Base-by-base conservation (phyloP, 371 early-diverging fungal genomes). In the Circinella umbellata region DNA sequence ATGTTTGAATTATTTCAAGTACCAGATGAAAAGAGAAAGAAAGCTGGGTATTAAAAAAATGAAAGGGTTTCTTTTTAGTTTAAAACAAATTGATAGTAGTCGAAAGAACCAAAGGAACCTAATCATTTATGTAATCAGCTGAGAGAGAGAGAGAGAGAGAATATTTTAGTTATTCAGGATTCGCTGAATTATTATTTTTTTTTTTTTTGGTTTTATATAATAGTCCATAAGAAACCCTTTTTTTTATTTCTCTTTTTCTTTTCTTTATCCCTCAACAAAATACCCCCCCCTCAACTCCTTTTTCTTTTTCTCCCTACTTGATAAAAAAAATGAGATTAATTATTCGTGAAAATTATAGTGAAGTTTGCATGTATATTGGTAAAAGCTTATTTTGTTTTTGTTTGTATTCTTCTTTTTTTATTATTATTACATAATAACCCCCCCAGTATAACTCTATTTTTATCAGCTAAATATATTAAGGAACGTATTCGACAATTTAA, bases 401-500 rank as follows among this genome's bases (percentile, higher is more conserved):
- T 11, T 9, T 42, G 42, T 11, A 11, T 42, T 42, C 42, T 9
- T 42, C 39, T 39, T 39, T 6, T 39, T 6, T 39, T 10, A 39
- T 39, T 39, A 39, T 39, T 42, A 42, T 27, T 27, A 27, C 27
- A 27, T 27, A 27, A 27, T 27, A 27, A 27, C 27, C 27, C 27
- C n/a, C n/a, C n/a, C n/a, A n/a, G 3, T 11, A 11, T 42, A 9
- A 42, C 11, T 42, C 42, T 42, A 9, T 42, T 42, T 39, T 42
- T 11, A 48, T 46, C 20, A 89, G 94, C 95, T 39, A 85, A 91
- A 76, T 95, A 95, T 78, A 89, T 94, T 65, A 88, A 88, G 60
- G 89, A 91, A 74, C 90, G 95, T 64, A 92, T 94, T 74, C 85
- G 88, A 66, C 90, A 91, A 72, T 94, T 93, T 71, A 83, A 83